Evolutionary conservation across 2,329 filamentous ascomycete species (phyloP), one percentile per base, ranked within the genome.

Genomic region (Cladosporium colombiae): DNA sequence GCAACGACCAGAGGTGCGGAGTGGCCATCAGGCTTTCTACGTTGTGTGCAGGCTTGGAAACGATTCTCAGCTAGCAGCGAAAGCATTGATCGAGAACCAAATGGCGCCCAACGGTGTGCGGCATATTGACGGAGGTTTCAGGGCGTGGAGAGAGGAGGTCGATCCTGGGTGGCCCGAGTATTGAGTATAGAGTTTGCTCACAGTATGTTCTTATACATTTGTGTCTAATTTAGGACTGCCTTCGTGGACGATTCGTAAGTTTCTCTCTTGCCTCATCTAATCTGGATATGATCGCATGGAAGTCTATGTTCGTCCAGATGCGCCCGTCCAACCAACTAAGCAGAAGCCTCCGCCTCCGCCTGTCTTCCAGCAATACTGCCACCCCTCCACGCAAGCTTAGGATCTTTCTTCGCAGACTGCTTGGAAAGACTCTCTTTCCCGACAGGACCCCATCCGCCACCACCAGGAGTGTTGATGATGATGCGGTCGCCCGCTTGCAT

Each of bases 401-500:
- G 85, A 78, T 96, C 92, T 60, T 77, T 75, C 50, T 67, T 68
- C 49, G 70, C 66, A 35, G 69, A 62, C 68, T 78, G 78, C 65
- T 77, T 78, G 44, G 78, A 81, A 60, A 82, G 80, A 40, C 82
- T 89, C 70, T 86, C 82, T 65, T 85, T 81, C 0, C 88, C 89
- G 0, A 82, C 80, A 46, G 78, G 78, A 0, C 90, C 91, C 90
- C 90, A 94, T 0, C 88, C 91, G 50, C 91, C 91, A 63, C 91
- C 91, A 33, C 91, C 91, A 2, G 91, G 91, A 5, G 91, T 94
- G 69, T 84, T 84, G 21, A 95, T 82, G 64, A 94, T 90, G 73
- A 94, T 92, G 7, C 90, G 81, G 74, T 95, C 91, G 0, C 91
- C 91, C 0, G 88, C 82, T 73, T 87, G 83, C 90, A 94, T 93